Percentiles rank a stretch among this genome's conserved stretches.
Conservation (phyloP, 2,329 filamentous ascomycete genomes). For the Pyrenochaeta sp. region DNA sequence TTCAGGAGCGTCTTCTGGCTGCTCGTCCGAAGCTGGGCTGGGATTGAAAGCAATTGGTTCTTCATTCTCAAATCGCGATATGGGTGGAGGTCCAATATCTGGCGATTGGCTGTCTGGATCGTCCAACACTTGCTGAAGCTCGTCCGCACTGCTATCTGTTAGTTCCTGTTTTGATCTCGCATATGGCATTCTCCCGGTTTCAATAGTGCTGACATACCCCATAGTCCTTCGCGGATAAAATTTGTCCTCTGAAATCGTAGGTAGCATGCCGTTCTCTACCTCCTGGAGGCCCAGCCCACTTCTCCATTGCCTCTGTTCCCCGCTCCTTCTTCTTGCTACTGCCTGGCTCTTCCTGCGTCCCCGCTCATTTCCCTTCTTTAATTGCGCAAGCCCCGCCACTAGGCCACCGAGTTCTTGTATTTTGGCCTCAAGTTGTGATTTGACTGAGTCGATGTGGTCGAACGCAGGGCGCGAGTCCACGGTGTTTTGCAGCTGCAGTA, state of each 20-base stretch:
- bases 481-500: constrained; percentile 74
- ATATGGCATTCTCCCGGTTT: not conserved
- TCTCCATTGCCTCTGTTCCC: constrained; percentile 65
- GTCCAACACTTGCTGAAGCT: constrained; percentile 65
- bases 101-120: constrained; percentile 68
- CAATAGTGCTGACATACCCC: constrained; percentile 62
- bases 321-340: constrained; percentile 55
- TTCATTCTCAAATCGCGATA: constrained; percentile 61
- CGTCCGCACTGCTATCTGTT: constrained; percentile 60
- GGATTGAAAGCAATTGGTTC: constrained; percentile 58
- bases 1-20: constrained; percentile 41
- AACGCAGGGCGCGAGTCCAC: constrained; percentile 69
- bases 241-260: constrained; percentile 76
- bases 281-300: constrained; percentile 54
- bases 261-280: constrained; percentile 64
- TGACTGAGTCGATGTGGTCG: constrained; percentile 74
- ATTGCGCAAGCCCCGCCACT: constrained; percentile 69
- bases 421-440: constrained; percentile 74
- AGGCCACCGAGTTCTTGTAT: constrained; percentile 74
- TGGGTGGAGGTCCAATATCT: constrained; percentile 69
- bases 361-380: constrained; percentile 33
- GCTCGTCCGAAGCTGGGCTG: constrained; percentile 29
- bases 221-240: constrained; percentile 72
- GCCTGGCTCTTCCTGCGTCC: constrained; percentile 59
- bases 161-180: constrained; percentile 12